Percentiles rank a stretch among this genome's conserved stretches.
phyloP scores from a whole-genome alignment of 2,329 filamentous ascomycete species.

The Monilinia fructicola region DNA sequence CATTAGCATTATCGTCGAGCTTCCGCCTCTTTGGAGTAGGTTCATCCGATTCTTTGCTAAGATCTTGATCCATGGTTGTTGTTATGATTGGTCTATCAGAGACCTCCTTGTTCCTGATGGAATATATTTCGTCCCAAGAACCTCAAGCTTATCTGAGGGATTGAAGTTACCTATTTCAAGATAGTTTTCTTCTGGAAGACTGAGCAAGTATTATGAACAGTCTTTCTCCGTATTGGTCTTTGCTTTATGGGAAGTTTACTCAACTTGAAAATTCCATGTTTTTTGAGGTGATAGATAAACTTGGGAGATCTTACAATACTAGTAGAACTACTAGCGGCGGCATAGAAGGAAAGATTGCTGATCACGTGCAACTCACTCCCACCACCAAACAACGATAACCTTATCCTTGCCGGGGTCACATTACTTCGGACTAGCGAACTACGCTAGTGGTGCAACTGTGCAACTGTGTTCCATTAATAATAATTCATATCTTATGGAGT shows the following conservation, averaged over 20 bases:
- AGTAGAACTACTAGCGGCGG: too few relatives aligned
- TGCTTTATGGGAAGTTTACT: not conserved
- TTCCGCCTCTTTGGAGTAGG: constrained; percentile 35
- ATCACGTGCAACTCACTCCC: constrained; percentile 7
- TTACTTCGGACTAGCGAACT: constrained; percentile 11
- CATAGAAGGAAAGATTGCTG: not conserved
- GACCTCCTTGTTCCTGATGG: not conserved
- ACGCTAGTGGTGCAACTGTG: constrained; percentile 14
- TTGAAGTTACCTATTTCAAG: not conserved
- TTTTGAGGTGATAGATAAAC: not conserved
- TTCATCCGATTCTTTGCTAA: constrained; percentile 24
- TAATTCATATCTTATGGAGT: constrained; percentile 15
- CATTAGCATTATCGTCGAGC: constrained; percentile 20
- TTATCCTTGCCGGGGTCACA: not conserved
- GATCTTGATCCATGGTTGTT: constrained; percentile 29
- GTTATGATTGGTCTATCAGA: not conserved
- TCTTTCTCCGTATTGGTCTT: not conserved
- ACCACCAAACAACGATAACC: constrained; percentile 16
- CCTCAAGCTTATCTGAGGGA: not conserved
- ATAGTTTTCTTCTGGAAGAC: not conserved
- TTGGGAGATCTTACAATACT: too few relatives aligned
- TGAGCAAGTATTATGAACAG: too few relatives aligned
- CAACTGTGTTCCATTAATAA: constrained; percentile 22
- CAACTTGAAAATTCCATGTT: not conserved
- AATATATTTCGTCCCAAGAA: not conserved